phyloP scores from a whole-genome alignment of 2,329 filamentous ascomycete species.

The Claviceps humidiphila region DNA sequence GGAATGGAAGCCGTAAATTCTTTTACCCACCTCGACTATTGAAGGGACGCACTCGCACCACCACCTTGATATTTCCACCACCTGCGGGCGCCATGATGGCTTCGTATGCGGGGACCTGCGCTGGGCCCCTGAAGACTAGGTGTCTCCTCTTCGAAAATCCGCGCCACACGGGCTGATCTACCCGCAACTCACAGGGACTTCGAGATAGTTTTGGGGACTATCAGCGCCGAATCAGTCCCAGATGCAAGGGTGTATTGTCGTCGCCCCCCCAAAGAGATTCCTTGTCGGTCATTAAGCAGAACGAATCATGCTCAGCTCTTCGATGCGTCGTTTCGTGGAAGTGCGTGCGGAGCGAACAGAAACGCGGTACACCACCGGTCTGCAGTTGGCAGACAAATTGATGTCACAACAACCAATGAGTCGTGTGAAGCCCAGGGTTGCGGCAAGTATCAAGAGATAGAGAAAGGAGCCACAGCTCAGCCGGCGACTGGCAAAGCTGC shows the following conservation, averaged over 20 bases:
- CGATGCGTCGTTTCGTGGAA: not conserved
- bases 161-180: slow-evolving; percentile 7
- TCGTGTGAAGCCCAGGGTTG: not conserved
- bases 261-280: not conserved
- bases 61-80: slow-evolving; percentile 98
- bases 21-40: slow-evolving; percentile 68
- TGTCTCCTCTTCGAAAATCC: slow-evolving; percentile 14
- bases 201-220: not conserved
- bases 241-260: not conserved
- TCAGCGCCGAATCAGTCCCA: not conserved
- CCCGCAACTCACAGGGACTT: not conserved
- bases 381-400: not conserved
- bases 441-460: not conserved
- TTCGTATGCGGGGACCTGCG: slow-evolving; percentile 21
- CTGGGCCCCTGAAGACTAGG: slow-evolving; percentile 19
- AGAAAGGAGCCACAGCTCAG: not conserved
- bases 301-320: slow-evolving; percentile 8
- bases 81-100: slow-evolving; percentile 38
- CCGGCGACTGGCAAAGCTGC: not conserved
- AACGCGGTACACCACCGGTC: not conserved
- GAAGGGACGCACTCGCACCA: slow-evolving; percentile 91
- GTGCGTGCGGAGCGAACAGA: not conserved
- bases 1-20: not conserved
- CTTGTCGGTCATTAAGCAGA: slow-evolving; percentile 6
- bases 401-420: not conserved